Evolutionary conservation across 441 rosid species (phyloP).

Genomic region (Isatis lusitanica): DNA sequence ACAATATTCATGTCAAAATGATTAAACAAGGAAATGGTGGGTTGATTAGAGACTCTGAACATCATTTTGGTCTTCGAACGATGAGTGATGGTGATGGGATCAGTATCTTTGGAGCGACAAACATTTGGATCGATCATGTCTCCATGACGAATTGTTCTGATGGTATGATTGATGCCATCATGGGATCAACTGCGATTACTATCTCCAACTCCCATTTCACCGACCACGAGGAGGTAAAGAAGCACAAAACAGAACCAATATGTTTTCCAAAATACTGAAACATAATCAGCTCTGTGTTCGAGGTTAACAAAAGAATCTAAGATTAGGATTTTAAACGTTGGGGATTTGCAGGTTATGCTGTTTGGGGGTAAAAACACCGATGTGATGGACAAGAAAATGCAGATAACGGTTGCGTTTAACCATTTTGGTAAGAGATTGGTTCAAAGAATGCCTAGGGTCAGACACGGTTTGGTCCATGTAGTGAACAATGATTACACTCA

Average conservation of each 20-base stretch:
- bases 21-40: conserved; percentile 49
- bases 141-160: conserved; percentile 65
- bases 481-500: conserved; percentile 91
- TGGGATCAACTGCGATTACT: conserved; percentile 74
- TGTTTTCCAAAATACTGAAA: neutral
- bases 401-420: conserved; percentile 68
- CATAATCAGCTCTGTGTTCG: neutral
- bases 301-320: neutral
- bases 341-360: conserved; percentile 54
- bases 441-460: conserved; percentile 76
- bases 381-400: conserved; percentile 55
- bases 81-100: conserved; percentile 78
- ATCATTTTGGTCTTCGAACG: conserved; percentile 61
- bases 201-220: conserved; percentile 79
- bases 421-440: conserved; percentile 62
- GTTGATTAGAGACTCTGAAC: conserved; percentile 47
- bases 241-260: neutral
- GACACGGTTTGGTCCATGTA: conserved; percentile 72
- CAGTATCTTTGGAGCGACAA: conserved; percentile 56
- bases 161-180: conserved; percentile 71
- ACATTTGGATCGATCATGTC: conserved; percentile 84
- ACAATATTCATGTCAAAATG: conserved; percentile 54
- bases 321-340: neutral
- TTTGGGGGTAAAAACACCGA: conserved; percentile 53
- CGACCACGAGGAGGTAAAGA: conserved; percentile 61